These are phyloP conservation scores for Sporothrix schenckii DNA, from an alignment of 2,329 filamentous ascomycete species.

Conservation along the genomic window DNA sequence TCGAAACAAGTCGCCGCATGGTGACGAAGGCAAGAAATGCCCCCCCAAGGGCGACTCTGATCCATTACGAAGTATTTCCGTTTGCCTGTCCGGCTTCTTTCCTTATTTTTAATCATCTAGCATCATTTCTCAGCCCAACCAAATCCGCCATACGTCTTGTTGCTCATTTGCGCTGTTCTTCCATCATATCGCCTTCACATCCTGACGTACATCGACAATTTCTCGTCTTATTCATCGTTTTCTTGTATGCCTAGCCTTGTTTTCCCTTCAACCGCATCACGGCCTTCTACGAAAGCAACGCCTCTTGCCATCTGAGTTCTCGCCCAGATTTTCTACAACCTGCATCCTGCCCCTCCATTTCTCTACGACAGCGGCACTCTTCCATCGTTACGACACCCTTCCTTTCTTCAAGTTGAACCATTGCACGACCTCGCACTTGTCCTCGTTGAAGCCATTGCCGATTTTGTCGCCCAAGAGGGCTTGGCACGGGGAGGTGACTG, in stretches of 20 bases:
- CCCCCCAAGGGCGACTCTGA: constrained; percentile 8
- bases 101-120: constrained; percentile 29
- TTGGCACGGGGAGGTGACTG: background rate
- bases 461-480: background rate
- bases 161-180: background rate
- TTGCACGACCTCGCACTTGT: background rate
- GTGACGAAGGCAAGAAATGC: constrained; percentile 27
- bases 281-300: background rate
- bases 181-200: constrained; percentile 13
- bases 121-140: constrained; percentile 21
- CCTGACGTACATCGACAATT: background rate
- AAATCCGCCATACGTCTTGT: constrained; percentile 1
- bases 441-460: too few relatives aligned
- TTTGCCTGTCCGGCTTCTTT: constrained; percentile 7
- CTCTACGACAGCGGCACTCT: background rate
- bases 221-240: background rate
- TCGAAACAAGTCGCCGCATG: constrained; percentile 24
- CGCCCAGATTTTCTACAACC: background rate
- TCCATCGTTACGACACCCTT: background rate
- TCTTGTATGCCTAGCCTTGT: background rate
- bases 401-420: background rate
- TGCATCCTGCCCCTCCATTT: background rate
- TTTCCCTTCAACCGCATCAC: background rate
- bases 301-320: background rate
- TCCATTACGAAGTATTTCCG: background rate